Conservation (phyloP, 441 rosid genomes). For the Hura crepitans region DNA sequence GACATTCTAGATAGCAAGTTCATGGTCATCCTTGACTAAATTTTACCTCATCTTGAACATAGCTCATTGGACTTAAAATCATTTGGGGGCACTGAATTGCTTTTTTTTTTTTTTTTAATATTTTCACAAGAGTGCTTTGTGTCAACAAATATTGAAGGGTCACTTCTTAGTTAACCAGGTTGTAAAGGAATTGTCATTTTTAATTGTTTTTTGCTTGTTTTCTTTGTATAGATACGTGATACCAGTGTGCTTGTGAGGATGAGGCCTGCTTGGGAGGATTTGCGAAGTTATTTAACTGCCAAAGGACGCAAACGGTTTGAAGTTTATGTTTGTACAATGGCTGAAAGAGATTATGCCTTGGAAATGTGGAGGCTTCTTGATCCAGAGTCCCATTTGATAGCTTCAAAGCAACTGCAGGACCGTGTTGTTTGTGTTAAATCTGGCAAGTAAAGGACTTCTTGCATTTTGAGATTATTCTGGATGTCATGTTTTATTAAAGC, state of each 20-base stretch:
- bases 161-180: not conserved
- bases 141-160: not conserved
- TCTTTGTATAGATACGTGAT: slow-evolving; percentile 66
- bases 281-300: slow-evolving; percentile 82
- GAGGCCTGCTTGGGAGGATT: slow-evolving; percentile 96
- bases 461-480: slow-evolving; percentile 6
- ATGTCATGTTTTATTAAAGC: slow-evolving; percentile 7
- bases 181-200: not conserved
- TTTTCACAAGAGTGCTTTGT: not conserved
- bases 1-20: too few species aligned
- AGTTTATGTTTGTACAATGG: slow-evolving; percentile 98
- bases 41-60: too few species aligned
- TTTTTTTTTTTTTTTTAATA: too few species aligned
- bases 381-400: slow-evolving; percentile 76
- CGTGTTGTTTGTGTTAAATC: slow-evolving; percentile 93
- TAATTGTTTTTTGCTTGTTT: slow-evolving; percentile 19
- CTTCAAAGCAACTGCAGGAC: slow-evolving; percentile 62
- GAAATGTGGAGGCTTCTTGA: slow-evolving; percentile 99
- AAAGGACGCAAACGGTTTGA: slow-evolving; percentile 87
- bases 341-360: slow-evolving; percentile 93
- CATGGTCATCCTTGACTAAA: too few species aligned
- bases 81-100: too few species aligned
- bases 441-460: slow-evolving; percentile 42
- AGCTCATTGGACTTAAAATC: too few species aligned
- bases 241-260: slow-evolving; percentile 96